Evolutionary conservation across 768 basidiomycete genomes (phyloP), one percentile per base, ranked within the genome.

Genomic region (Lactarius psammicola): DNA sequence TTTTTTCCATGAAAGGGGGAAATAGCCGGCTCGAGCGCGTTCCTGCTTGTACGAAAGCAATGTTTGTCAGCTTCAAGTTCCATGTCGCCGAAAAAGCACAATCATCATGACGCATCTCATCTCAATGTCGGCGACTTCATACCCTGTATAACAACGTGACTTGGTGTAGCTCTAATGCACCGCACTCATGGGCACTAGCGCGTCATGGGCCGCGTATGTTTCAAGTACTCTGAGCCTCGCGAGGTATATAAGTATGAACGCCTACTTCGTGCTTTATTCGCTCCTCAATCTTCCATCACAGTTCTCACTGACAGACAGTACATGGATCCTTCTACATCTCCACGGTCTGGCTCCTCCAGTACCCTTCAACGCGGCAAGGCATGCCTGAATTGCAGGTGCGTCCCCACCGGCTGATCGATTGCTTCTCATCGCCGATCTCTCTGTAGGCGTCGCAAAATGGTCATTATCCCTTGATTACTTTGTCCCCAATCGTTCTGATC

Each of bases 361-460:
- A 28, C 69, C 30, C 68, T 71, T 40, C 69, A 70, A 59, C 60
- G 70, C 53, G 70, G 70, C 17, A 71, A 71, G 34, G 70, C 70
- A 30, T 71, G 70, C 40, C 28, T 70, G 46, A 69, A 58, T 40
- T 71, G 70, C 65, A 67, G 70, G 70, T 70, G 17, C 40, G 65
- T 15, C n/a, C 26, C 8, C 60, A 23, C 6, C 30, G 11, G 31
- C 15, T 57, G 58, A 3, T 20, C 34, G 44, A 49, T 31, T 20
- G 38, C 26, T n/a, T 33, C 58, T 44, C 33, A 58, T 31, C 8
- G 30, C 28, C 13, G 11, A 53, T 34, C 51, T 28, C 49, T 4
- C n/a, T 46, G 11, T 30, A 70, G 69, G 33, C 67, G 69, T 38
- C 63, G 67, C 34, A 70, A 70, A 44, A 70, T 70, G 69, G 69